These are phyloP conservation scores for Carex arenaria DNA, from an alignment of 202 grass and related monocot species.

Conservation along the genomic window DNA sequence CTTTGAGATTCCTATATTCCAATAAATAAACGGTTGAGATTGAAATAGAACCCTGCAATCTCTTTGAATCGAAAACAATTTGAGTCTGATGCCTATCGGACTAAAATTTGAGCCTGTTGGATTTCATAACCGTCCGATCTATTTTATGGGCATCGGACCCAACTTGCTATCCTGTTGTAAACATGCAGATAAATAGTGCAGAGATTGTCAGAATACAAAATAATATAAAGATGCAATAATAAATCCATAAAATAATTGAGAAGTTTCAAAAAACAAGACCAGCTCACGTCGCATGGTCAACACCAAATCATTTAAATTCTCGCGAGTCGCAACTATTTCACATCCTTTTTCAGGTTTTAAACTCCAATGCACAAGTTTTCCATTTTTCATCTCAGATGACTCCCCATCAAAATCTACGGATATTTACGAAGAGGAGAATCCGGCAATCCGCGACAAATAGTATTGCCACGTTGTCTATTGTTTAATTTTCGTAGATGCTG, in stretches of 20 bases:
- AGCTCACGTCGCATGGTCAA: conserved; percentile 6
- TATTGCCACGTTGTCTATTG: not conserved
- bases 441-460: not conserved
- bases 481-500: not conserved
- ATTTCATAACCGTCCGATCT: no score
- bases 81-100: no score
- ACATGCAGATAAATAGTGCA: not conserved
- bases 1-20: no score
- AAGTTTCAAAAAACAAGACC: not conserved
- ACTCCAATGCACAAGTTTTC: not conserved
- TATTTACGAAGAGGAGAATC: not conserved
- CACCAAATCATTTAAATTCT: conserved; percentile 4
- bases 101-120: no score
- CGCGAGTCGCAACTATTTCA: not conserved
- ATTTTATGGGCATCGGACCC: no score
- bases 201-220: not conserved
- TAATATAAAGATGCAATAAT: not conserved
- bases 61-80: no score
- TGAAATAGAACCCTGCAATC: no score
- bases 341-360: not conserved
- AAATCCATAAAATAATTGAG: not conserved
- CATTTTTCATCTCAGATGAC: not conserved
- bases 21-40: no score
- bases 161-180: no score
- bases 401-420: not conserved